phyloP scores from a whole-genome alignment of 192 early-diverging fungal genomes.

The Jimgerdemannia lactiflua region DNA sequence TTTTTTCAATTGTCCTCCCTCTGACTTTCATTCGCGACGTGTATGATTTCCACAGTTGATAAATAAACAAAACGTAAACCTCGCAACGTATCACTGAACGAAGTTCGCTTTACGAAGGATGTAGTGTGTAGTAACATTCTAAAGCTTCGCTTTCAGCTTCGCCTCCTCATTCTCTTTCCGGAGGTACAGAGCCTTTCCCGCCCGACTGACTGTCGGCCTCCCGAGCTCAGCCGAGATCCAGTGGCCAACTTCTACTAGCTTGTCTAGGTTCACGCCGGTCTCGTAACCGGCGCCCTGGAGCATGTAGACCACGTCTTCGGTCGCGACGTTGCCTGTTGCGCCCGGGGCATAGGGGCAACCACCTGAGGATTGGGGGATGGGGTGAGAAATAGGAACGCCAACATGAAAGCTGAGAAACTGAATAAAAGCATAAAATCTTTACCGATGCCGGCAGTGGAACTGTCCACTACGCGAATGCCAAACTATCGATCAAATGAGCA shows the following conservation, averaged over 20 bases:
- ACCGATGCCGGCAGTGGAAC: conserved; percentile 89
- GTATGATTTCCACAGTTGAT: too few relatives aligned
- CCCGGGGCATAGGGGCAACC: conserved; percentile 97
- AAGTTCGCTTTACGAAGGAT: too few relatives aligned
- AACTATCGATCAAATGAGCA: conserved; percentile 28
- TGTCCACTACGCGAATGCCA: conserved; percentile 92
- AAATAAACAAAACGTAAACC: too few relatives aligned
- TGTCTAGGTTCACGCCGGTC: conserved; percentile 76
- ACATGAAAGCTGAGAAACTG: background rate
- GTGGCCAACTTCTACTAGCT: conserved; percentile 74
- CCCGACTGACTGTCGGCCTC: conserved; percentile 60
- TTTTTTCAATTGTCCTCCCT: too few relatives aligned
- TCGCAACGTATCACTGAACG: too few relatives aligned
- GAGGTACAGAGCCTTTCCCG: conserved; percentile 38
- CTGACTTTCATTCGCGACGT: too few relatives aligned
- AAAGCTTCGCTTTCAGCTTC: background rate
- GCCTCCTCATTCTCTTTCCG: background rate
- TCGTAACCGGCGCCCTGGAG: conserved; percentile 79
- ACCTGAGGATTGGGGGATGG: conserved; percentile 35
- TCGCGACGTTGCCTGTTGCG: conserved; percentile 95
- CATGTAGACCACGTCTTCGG: conserved; percentile 96
- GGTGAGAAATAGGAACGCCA: conserved; percentile 5
- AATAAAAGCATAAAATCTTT: background rate
- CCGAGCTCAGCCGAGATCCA: conserved; percentile 85
- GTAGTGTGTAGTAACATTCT: background rate